Evolutionary conservation across 2,329 filamentous ascomycete genomes (phyloP), one percentile per base, ranked within the genome.

Genomic region (Emergomyces pasteurianus): DNA sequence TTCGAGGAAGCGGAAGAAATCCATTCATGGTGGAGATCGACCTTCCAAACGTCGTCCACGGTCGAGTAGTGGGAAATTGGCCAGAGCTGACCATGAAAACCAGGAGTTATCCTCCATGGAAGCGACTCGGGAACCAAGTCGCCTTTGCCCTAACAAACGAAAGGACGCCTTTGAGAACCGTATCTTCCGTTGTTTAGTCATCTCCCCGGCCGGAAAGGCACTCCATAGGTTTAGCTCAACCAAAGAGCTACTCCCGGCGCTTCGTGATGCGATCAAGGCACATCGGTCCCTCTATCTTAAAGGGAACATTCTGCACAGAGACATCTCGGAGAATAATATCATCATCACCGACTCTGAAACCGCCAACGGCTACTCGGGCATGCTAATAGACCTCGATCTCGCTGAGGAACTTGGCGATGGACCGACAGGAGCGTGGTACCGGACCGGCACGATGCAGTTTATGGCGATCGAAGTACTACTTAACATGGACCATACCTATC

Each of bases 291-390:
- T 78, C 0, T 71, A 72, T 36, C 14, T 66, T 0, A 60, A 70
- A 5, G 68, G 70, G 12, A 66, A 68, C 6, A 73, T 77, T 58
- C 68, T 77, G 9, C 70, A 77, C 61, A 65, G 65, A 38, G 71
- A 77, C 43, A 70, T 78, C 16, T 77, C 71, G 0, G 63, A 69
- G 1, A 67, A 70, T n/a, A 77, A 75, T 56, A 72, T 77, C 21
- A 74, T 77, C 36, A 73, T 78, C 16, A 66, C 68, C 2, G 68
- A 64, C 34, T 62, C 64, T 9, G 67, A 64, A 4, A 60, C 5
- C 1, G 26, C 58, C 1, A 12, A 47, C 21, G 61, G 63, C 28
- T n/a, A 26, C 9, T 55, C 57, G 14, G 74, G 74, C 7, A 70
- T 70, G 61, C 65, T 74, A 14, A 74, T 74, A 64, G 68, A 75